A percentile compares a stretch with the other conserved stretches of the same genome.
These are phyloP conservation scores for Cladosporium cucumerinum DNA, from an alignment of 2,329 filamentous ascomycete genomes.

Conservation along the genomic window DNA sequence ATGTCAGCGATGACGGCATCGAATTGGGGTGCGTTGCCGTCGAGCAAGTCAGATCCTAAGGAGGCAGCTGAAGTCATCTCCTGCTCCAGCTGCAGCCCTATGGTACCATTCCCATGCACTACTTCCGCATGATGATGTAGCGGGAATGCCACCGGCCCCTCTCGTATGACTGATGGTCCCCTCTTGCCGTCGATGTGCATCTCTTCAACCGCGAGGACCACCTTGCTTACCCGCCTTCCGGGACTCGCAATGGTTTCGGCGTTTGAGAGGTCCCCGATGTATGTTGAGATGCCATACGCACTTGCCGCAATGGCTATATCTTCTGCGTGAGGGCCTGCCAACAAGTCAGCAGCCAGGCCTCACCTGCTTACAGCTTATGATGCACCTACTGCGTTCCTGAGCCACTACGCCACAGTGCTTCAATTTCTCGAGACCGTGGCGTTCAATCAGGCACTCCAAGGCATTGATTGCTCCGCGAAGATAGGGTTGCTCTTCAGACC, in stretches of 20 bases:
- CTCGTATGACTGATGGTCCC: background rate
- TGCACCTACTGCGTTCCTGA: background rate
- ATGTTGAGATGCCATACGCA: background rate
- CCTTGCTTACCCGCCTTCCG: background rate
- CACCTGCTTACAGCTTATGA: background rate
- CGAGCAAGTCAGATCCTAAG: background rate
- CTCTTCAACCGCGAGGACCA: background rate
- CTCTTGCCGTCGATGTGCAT: constrained; percentile 3
- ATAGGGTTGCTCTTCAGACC: constrained; percentile 7
- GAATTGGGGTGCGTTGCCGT: constrained; percentile 25
- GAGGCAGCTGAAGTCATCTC: constrained; percentile 52
- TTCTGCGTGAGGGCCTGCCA: constrained; percentile 20
- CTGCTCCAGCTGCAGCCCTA: constrained; percentile 74
- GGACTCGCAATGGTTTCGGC: background rate
- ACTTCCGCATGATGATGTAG: constrained; percentile 93
- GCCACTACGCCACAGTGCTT: background rate
- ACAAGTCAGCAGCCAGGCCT: background rate
- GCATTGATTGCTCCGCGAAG: constrained; percentile 9
- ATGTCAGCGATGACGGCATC: constrained; percentile 70
- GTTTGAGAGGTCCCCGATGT: background rate
- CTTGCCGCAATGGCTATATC: constrained; percentile 32
- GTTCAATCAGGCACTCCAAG: background rate
- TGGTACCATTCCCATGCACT: constrained; percentile 85
- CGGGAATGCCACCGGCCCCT: constrained; percentile 65
- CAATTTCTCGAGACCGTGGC: constrained; percentile 4